These are phyloP conservation scores for Aspergillus ochraceoroseus DNA, from an alignment of 2,329 filamentous ascomycete genomes.

Conservation along the genomic window DNA sequence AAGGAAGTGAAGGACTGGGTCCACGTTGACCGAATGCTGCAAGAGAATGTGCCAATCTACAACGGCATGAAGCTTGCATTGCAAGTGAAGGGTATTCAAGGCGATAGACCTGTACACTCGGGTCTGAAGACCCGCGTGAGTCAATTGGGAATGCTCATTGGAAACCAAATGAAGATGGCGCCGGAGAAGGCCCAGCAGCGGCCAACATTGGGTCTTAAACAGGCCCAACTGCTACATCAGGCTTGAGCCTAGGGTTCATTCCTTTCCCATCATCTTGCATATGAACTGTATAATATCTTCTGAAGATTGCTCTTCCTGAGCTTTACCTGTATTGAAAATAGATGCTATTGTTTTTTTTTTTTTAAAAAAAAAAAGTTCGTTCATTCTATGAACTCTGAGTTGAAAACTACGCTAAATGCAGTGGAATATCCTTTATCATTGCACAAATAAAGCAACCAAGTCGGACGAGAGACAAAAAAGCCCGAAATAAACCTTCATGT, in stretches of 20 bases:
- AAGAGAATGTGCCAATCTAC: constrained; percentile 36
- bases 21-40: constrained; percentile 25
- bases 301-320: constrained; percentile 16
- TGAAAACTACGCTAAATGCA: constrained; percentile 6
- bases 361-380: no score
- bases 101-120: constrained; percentile 23
- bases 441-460: background rate
- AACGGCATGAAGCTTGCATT: constrained; percentile 42
- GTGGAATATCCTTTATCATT: background rate
- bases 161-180: constrained; percentile 16
- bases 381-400: constrained; percentile 3
- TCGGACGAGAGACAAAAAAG: background rate
- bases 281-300: constrained; percentile 26
- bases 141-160: constrained; percentile 53
- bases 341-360: constrained; percentile 16
- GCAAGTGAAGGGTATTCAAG: constrained; percentile 30
- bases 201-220: constrained; percentile 22
- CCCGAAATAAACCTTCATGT: constrained; percentile 4
- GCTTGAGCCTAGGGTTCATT: constrained; percentile 4
- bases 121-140: constrained; percentile 24
- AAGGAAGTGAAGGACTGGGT: constrained; percentile 20
- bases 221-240: constrained; percentile 19
- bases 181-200: constrained; percentile 18
- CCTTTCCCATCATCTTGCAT: constrained; percentile 1
- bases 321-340: constrained; percentile 22